Conservation (phyloP, 2,329 filamentous ascomycete species). For the Corniculantispora saksenae region DNA sequence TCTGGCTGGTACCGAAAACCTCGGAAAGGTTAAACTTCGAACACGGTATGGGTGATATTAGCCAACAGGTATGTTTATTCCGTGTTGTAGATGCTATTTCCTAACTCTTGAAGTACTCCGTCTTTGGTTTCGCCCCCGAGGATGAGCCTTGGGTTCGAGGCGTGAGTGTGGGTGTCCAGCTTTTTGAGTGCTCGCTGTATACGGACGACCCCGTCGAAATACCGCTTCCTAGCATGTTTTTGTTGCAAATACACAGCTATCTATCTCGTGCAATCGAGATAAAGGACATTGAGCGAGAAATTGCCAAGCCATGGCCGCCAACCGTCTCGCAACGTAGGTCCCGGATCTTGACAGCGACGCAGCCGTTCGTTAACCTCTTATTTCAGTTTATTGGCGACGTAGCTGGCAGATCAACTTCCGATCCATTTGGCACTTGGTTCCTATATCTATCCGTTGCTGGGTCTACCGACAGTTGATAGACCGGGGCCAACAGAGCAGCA, state of each 20-base stretch:
- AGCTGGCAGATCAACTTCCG: background rate
- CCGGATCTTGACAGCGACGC: background rate
- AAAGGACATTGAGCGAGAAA: background rate
- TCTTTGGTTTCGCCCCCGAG: background rate
- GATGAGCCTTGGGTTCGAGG: background rate
- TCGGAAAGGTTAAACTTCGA: background rate
- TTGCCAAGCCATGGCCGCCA: conserved; percentile 7
- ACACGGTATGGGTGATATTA: too few relatives aligned
- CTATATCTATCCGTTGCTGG: background rate
- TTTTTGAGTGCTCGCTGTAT: background rate
- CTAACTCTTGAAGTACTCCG: background rate
- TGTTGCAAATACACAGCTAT: background rate
- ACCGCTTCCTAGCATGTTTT: background rate
- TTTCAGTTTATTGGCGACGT: background rate
- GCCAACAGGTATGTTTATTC: background rate
- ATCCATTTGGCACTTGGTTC: background rate
- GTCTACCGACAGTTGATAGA: conserved; percentile 1
- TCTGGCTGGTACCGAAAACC: background rate
- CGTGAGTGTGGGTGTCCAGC: background rate
- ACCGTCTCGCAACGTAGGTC: background rate
- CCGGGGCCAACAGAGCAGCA: conserved; percentile 10
- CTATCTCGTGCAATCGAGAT: background rate
- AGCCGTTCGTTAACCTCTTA: background rate
- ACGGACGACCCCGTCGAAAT: background rate
- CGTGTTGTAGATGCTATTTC: background rate